Evolutionary conservation across 2,329 filamentous ascomycete genomes (phyloP).

Genomic region (Hypoxylon sp.): DNA sequence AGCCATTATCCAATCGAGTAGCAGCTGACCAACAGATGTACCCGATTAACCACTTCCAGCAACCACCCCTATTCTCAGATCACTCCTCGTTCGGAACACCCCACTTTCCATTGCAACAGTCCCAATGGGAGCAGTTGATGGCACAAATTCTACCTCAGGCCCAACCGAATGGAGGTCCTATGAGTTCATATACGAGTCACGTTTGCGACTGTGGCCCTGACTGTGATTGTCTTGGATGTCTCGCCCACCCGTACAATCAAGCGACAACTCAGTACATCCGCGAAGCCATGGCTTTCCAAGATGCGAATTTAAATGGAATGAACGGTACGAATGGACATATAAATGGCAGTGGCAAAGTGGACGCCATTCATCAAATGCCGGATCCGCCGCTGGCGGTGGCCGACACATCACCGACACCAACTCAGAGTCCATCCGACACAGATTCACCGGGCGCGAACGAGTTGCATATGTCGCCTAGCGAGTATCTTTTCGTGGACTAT

Average conservation of each 20-base stretch:
- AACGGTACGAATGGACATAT: not conserved
- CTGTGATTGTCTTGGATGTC: slow-evolving; percentile 76
- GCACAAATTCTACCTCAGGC: slow-evolving; percentile 29
- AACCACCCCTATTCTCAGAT: slow-evolving; percentile 34
- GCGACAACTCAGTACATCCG: slow-evolving; percentile 64
- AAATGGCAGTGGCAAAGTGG: slow-evolving; percentile 57
- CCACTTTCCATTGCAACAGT: slow-evolving; percentile 43
- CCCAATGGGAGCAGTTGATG: slow-evolving; percentile 46
- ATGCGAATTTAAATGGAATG: not conserved
- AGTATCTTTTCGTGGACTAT: slow-evolving; percentile 72
- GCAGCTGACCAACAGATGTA: slow-evolving; percentile 32
- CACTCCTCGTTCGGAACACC: slow-evolving; percentile 34
- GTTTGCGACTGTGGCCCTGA: slow-evolving; percentile 73
- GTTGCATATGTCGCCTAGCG: slow-evolving; percentile 53
- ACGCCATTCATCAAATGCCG: slow-evolving; percentile 14
- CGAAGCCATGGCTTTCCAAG: slow-evolving; percentile 37
- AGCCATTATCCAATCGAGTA: slow-evolving; percentile 14
- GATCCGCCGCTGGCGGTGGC: slow-evolving; percentile 60
- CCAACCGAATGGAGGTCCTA: slow-evolving; percentile 17
- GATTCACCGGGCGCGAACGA: slow-evolving; percentile 34
- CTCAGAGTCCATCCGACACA: slow-evolving; percentile 60
- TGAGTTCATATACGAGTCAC: slow-evolving; percentile 51
- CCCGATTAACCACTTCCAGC: slow-evolving; percentile 30
- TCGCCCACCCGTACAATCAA: slow-evolving; percentile 75
- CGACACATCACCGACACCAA: slow-evolving; percentile 60